These are phyloP conservation scores for Eucalyptus marginata DNA, from an alignment of 345 rosid species.

Conservation along the genomic window DNA sequence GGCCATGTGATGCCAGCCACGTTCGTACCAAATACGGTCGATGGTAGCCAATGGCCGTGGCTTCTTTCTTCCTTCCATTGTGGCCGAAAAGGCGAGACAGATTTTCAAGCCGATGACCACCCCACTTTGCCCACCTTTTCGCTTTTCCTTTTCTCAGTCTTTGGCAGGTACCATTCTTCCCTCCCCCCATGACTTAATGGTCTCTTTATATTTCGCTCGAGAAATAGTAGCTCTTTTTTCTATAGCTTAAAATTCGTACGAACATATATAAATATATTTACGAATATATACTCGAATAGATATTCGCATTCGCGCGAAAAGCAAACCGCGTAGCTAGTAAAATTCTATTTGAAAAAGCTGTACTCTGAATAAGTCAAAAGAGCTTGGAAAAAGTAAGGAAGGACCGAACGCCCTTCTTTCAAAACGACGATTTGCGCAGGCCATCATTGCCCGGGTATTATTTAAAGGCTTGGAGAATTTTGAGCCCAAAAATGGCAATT, in stretches of 20 bases:
- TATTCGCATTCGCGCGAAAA: background rate
- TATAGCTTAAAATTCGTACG: background rate
- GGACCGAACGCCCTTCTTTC: background rate
- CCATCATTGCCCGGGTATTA: background rate
- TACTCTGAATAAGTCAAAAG: background rate
- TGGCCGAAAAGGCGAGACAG: background rate
- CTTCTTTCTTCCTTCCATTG: background rate
- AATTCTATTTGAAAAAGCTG: background rate
- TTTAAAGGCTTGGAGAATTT: background rate
- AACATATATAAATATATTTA: background rate
- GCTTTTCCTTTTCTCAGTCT: background rate
- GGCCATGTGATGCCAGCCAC: background rate
- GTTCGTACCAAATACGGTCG: background rate
- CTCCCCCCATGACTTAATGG: background rate
- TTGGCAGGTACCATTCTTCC: background rate
- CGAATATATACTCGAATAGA: background rate
- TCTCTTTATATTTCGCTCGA: background rate
- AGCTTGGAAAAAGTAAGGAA: background rate
- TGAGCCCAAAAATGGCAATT: background rate
- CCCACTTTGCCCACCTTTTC: background rate
- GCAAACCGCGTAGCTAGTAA: background rate
- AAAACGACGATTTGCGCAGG: background rate
- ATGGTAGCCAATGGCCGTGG: background rate
- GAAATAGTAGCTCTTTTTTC: background rate
- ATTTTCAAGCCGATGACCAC: background rate